Percentiles rank a stretch among this genome's conserved stretches.
These are phyloP conservation scores for Ceratocystis harringtonii DNA, from an alignment of 2,329 filamentous ascomycete species.

Conservation along the genomic window DNA sequence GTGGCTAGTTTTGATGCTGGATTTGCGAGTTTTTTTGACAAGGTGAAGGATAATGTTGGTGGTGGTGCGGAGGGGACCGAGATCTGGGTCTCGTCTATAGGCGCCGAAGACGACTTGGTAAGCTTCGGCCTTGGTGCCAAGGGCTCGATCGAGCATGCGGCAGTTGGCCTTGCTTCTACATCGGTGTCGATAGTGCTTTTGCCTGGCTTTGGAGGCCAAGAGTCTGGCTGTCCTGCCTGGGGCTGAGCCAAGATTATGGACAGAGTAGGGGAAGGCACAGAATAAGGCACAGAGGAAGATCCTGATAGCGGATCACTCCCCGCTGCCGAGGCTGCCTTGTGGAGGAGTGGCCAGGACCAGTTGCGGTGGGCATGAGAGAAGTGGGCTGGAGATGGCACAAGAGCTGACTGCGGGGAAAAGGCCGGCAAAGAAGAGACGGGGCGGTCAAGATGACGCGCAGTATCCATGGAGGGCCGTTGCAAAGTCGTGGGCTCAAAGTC, in stretches of 20 bases:
- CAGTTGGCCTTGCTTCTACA: not conserved
- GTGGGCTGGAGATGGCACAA: not conserved
- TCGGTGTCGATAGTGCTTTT: not conserved
- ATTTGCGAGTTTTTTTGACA: not conserved
- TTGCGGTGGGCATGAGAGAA: not conserved
- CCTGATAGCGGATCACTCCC: not conserved
- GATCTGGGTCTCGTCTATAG: not conserved
- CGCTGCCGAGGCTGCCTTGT: not conserved
- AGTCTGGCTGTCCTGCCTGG: not conserved
- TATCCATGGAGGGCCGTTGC: not conserved
- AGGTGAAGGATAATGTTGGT: not conserved
- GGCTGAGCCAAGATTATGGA: not conserved
- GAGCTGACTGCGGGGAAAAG: not conserved
- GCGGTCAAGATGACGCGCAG: not conserved
- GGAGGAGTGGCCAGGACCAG: slow-evolving; percentile 6
- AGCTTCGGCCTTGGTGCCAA: not conserved
- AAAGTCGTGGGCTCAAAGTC: not conserved
- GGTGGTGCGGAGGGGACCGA: not conserved
- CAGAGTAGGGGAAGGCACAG: not conserved
- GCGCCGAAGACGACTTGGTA: not conserved
- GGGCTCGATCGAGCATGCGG: not conserved
- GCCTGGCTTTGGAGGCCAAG: not conserved
- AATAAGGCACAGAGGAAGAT: not conserved
- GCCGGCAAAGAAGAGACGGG: not conserved
- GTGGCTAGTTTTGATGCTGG: not conserved